These are phyloP conservation scores for Coniferiporia sulphurascens DNA, from an alignment of 1,284 basidiomycete genomes.

Conservation along the genomic window DNA sequence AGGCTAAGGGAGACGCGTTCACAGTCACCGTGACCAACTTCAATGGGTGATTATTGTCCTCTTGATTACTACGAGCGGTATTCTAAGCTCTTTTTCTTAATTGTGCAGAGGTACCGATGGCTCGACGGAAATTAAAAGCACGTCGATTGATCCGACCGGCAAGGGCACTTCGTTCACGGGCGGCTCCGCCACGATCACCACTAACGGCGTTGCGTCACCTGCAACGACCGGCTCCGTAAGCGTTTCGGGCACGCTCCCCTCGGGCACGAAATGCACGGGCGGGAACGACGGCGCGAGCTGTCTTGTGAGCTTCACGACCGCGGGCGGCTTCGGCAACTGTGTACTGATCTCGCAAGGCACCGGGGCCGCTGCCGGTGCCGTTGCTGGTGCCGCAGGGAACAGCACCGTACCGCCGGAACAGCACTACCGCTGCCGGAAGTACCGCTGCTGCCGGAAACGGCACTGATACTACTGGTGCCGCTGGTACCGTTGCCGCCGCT, in stretches of 20 bases:
- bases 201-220: constrained; percentile 37
- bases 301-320: constrained; percentile 41
- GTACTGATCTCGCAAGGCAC: constrained; percentile 32
- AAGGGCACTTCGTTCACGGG: constrained; percentile 33
- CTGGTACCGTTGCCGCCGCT: background rate
- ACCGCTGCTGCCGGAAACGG: no score
- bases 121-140: constrained; percentile 39
- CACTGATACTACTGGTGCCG: background rate
- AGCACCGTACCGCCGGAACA: background rate
- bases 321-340: constrained; percentile 48
- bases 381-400: no score
- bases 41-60: constrained; percentile 37
- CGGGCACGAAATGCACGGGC: constrained; percentile 44
- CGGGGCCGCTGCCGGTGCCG: no score
- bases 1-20: constrained; percentile 40
- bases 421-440: no score
- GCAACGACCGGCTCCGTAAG: constrained; percentile 32
- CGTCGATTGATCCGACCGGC: constrained; percentile 35
- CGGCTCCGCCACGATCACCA: constrained; percentile 28
- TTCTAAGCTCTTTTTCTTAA: background rate
- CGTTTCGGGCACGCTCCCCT: constrained; percentile 39
- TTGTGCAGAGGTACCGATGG: constrained; percentile 39
- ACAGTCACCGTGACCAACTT: constrained; percentile 42
- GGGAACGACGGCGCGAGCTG: constrained; percentile 40
- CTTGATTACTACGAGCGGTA: no score